Percentiles rank a stretch among this genome's conserved stretches.
Evolutionary conservation across 2,329 filamentous ascomycete genomes (phyloP).

Genomic region (Blastomyces emzantsi): DNA sequence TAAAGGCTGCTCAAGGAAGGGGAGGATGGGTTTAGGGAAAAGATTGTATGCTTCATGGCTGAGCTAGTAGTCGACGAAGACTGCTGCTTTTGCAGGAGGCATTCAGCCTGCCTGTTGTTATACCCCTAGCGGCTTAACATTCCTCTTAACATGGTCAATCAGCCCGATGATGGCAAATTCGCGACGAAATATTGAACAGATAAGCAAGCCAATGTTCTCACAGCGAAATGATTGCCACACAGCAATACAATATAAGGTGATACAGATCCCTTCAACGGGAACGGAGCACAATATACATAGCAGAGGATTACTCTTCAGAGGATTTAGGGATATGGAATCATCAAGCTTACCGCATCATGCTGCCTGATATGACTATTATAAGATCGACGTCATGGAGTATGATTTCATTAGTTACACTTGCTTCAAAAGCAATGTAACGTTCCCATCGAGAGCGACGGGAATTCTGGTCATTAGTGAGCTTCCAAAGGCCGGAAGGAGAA

Average conservation of each 20-base stretch:
- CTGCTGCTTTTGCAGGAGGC: neutral
- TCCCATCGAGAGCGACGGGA: neutral
- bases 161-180: neutral
- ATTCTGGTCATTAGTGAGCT: neutral
- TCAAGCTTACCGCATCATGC: neutral
- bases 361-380: neutral
- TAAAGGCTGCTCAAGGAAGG: neutral
- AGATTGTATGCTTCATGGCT: neutral
- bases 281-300: neutral
- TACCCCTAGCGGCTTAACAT: neutral
- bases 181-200: neutral
- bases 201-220: neutral
- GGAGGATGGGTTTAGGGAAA: neutral
- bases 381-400: neutral
- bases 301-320: neutral
- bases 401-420: neutral
- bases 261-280: neutral
- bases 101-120: neutral
- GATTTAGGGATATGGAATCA: neutral
- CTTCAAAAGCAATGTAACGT: neutral
- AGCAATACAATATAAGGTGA: neutral
- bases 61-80: neutral
- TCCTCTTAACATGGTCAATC: neutral
- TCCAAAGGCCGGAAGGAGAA: too few species aligned
- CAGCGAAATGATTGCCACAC: neutral